phyloP scores from a whole-genome alignment of 2,329 filamentous ascomycete genomes.

The Emergomyces pasteurianus region DNA sequence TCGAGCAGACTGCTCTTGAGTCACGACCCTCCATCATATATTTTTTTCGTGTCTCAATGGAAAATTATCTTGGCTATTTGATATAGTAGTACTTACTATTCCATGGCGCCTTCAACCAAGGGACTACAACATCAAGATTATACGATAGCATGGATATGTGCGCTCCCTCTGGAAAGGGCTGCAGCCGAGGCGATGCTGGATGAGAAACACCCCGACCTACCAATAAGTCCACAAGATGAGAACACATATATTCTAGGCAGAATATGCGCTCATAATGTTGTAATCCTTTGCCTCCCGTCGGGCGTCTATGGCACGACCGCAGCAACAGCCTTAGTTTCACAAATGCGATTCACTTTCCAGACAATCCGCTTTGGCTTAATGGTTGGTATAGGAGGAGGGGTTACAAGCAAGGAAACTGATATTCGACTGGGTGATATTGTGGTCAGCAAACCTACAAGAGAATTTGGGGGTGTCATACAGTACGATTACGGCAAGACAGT shows the following conservation, averaged over 20 bases:
- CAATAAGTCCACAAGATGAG: constrained; percentile 5
- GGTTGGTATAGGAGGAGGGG: constrained; percentile 14
- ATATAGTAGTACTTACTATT: no score
- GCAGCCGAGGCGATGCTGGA: constrained; percentile 9
- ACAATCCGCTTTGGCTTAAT: constrained; percentile 11
- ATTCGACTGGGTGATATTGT: constrained; percentile 14
- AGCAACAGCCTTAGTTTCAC: constrained; percentile 7
- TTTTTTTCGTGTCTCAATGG: not conserved
- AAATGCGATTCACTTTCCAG: constrained; percentile 11
- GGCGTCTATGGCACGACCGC: constrained; percentile 12
- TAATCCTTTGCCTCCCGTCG: constrained; percentile 10
- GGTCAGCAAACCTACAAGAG: constrained; percentile 9
- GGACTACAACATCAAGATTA: constrained; percentile 3
- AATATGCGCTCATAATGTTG: constrained; percentile 12
- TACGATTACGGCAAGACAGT: constrained; percentile 8
- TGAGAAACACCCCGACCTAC: constrained; percentile 3
- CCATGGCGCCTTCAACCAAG: not conserved
- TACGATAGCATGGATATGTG: constrained; percentile 7
- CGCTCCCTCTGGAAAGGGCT: constrained; percentile 4
- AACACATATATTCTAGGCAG: constrained; percentile 14
- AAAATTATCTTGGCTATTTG: not conserved
- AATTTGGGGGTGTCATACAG: constrained; percentile 6
- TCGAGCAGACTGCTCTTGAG: not conserved
- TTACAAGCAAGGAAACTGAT: constrained; percentile 9
- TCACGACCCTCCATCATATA: not conserved